Base-by-base conservation (phyloP, 352 stramenopile species). In the Pythium dissimile region DNA sequence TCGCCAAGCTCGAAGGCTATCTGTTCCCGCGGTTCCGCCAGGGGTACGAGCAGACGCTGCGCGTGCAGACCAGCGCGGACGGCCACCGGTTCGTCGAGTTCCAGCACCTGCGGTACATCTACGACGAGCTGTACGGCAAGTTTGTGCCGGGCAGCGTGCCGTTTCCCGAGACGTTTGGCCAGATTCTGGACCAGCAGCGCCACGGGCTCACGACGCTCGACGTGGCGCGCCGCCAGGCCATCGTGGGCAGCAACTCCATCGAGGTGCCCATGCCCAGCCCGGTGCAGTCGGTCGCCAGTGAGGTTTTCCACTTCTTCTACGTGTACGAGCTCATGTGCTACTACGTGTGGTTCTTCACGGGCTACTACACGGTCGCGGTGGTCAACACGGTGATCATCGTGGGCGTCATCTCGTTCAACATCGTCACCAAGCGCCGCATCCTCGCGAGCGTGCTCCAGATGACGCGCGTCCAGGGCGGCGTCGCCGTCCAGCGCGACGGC, bases 291-390 rank as follows among this genome's bases (percentile, higher is more conserved):
- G 28, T 88, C 42, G 73, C 86, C 8, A 64, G 85, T 50, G 80
- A 89, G 61, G 73, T 86, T 42, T 86, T 87, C 47, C 65, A 77
- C 1, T 80, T 89, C 54, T 88, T 88, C 60, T 87, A 89, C 69
- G 74, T 89, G 46, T 89, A 89, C 62, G 75, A 89, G 86, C 61
- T 95, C 79, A 79, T 95, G 84, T 71, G 89, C 72, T 72, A 97
- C 84, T 72, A 78, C 75, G 75, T 86, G 5, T 89, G 77, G 77
- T 88, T 84, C 64, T 89, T 85, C 57, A 86, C 75, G 0, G 64
- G 77, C 63, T 88, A 88, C 67, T 75, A 70, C 11, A 81, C 66
- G 63, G 73, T 89, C 13, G 80, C 69, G 9, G 67, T 73, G 24
- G 56, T 89, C 28, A 88, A 84, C 62, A 84, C 74, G 27, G 70